A percentile compares a stretch with the other conserved stretches of the same genome.
Evolutionary conservation across 2,329 filamentous ascomycete genomes (phyloP).

Genomic region (Triangularia verruculosa): DNA sequence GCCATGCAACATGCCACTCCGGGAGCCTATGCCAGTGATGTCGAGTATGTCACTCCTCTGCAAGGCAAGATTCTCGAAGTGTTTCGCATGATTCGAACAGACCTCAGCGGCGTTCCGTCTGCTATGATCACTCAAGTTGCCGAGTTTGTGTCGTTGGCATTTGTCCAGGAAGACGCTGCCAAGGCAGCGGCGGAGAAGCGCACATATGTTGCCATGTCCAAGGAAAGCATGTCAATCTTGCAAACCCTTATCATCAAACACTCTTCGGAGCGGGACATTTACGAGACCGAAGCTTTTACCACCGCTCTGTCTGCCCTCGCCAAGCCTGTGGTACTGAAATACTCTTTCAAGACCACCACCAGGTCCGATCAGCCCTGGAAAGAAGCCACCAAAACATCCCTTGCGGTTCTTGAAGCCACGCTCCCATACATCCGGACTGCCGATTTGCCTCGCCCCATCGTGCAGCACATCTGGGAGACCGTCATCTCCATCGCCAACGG

Average conservation of each 20-base stretch:
- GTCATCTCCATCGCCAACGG: constrained; percentile 64
- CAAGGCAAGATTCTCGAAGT: constrained; percentile 68
- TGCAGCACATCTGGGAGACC: constrained; percentile 65
- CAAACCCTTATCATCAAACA: constrained; percentile 59
- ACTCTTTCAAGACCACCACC: constrained; percentile 69
- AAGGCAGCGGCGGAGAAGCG: constrained; percentile 51
- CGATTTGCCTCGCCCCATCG: constrained; percentile 43
- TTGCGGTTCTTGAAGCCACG: constrained; percentile 65
- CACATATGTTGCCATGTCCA: constrained; percentile 87
- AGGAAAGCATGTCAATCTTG: constrained; percentile 71
- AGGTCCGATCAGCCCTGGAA: constrained; percentile 75
- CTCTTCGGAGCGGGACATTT: constrained; percentile 63
- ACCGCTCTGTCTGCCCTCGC: constrained; percentile 65
- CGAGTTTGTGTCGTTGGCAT: constrained; percentile 69
- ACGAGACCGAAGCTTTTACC: constrained; percentile 63
- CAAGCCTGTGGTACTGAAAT: constrained; percentile 74
- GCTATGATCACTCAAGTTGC: constrained; percentile 68
- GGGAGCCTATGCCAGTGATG: constrained; percentile 66
- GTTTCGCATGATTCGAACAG: constrained; percentile 64
- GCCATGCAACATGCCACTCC: constrained; percentile 69
- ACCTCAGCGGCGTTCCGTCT: constrained; percentile 62
- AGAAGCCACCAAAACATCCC: constrained; percentile 67
- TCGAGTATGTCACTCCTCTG: constrained; percentile 69
- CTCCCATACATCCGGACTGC: constrained; percentile 58
- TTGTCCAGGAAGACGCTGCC: constrained; percentile 40